These are phyloP conservation scores for Nepenthes gracilis DNA, from an alignment of 148 eudicot species.

Conservation along the genomic window DNA sequence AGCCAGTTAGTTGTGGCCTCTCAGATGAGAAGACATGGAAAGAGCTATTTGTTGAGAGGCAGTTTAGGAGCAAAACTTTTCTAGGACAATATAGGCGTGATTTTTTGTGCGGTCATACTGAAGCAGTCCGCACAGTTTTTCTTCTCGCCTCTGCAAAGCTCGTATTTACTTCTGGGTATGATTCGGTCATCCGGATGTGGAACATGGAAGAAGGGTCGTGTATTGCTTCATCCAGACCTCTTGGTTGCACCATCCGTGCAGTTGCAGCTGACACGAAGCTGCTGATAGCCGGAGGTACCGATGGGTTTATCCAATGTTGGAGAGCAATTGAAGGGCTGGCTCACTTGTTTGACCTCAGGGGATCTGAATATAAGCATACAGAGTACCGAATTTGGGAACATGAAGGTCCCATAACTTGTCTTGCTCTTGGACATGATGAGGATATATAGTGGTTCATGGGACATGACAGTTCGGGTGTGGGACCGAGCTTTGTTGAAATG, in stretches of 20 bases:
- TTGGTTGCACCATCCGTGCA: conserved; percentile 86
- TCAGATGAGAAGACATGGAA: conserved; percentile 67
- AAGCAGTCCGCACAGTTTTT: conserved; percentile 65
- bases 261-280: conserved; percentile 71
- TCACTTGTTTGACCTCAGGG: conserved; percentile 57
- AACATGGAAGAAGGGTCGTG: conserved; percentile 64
- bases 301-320: conserved; percentile 72
- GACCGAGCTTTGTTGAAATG: conserved; percentile 61
- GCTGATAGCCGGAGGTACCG: conserved; percentile 76
- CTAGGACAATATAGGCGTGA: conserved; percentile 65
- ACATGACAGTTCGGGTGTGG: conserved; percentile 88
- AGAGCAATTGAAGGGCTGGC: conserved; percentile 58
- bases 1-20: conserved; percentile 23
- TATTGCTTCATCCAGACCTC: conserved; percentile 63
- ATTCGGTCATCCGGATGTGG: conserved; percentile 76
- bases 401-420: conserved; percentile 71
- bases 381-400: conserved; percentile 87
- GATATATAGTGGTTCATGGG: conserved; percentile 96
- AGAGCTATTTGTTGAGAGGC: conserved; percentile 83
- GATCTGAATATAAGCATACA: conserved; percentile 21
- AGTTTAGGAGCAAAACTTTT: conserved; percentile 70
- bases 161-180: conserved; percentile 74
- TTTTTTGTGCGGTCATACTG: conserved; percentile 62
- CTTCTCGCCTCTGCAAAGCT: conserved; percentile 69
- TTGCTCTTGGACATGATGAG: conserved; percentile 59